Evolutionary conservation across 306 rosid genomes (phyloP), one percentile per base, ranked within the genome.

Genomic region (Citrullus amarus): DNA sequence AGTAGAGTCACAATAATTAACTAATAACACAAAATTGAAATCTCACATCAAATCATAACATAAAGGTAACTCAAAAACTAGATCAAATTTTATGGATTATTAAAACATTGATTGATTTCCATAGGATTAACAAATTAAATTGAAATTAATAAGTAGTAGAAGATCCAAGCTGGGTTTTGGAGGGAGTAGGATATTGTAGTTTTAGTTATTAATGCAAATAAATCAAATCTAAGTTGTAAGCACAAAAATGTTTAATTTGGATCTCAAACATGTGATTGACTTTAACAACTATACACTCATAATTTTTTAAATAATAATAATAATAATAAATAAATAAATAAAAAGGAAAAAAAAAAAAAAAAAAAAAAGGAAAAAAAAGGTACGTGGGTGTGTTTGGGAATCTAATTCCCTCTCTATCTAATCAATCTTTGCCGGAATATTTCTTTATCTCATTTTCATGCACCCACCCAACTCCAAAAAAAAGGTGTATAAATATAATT

Each of bases 321-420:
- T 25, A 25, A 25, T 25, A 22, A 22, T 22, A 22, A 22, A 22
- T 25, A 25, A 25, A 15, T 6, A 44, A 28, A 71, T 1, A 68
- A 69, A 68, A 9, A 12, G 7, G 15, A 48, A 70, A 5, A 20
- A 22, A 22, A 22, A 22, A 22, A 22, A 70, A 5, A 20, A 18
- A 7, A 44, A 10, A 43, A 25, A 25, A 25, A 25, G 28, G 28
- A 39, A 0, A 22, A 15, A 17, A 20, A 75, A 79, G 46, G 39
- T 41, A 18, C 44, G 73, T 78, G 79, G 76, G 82, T 79, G 86
- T 44, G 79, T 60, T 69, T 81, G n/a, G 88, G 86, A 86, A 86
- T 86, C 88, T 86, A 86, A 83, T 86, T 83, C 88, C 86, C 88
- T 71, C 76, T 25, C 82, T 60, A 73, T 81, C 88, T 78, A 79